phyloP scores from a whole-genome alignment of 208 protist species.

The Strigomonas culicis region DNA sequence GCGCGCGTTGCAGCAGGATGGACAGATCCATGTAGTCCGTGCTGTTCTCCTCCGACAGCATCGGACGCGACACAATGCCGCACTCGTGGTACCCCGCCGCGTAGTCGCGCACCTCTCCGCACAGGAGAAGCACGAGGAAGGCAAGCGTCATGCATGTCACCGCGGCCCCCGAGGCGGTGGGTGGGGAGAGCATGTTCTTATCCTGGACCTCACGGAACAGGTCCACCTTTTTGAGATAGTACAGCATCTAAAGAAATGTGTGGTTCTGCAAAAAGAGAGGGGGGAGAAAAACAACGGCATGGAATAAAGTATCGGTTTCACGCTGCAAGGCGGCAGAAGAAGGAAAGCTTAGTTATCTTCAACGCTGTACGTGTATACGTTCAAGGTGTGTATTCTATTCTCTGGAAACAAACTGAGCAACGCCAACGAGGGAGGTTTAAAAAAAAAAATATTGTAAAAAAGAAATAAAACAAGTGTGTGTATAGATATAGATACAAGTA shows the following conservation, averaged over 20 bases:
- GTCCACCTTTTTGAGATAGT: slow-evolving; percentile 23
- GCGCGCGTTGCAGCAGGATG: neutral
- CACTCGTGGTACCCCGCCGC: slow-evolving; percentile 27
- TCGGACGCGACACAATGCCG: slow-evolving; percentile 20
- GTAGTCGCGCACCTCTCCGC: slow-evolving; percentile 20
- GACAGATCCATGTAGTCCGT: neutral
- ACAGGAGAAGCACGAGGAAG: slow-evolving; percentile 19
- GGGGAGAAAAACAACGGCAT: neutral
- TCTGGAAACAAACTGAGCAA: neutral
- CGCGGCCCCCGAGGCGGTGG: slow-evolving; percentile 21
- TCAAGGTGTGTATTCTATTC: too few relatives aligned
- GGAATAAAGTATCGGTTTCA: neutral
- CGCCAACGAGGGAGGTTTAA: neutral
- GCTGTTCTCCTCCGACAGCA: neutral
- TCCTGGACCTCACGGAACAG: slow-evolving; percentile 42
- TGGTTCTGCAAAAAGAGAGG: neutral
- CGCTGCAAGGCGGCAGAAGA: too few relatives aligned
- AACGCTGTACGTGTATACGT: too few relatives aligned
- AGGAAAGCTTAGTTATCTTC: too few relatives aligned
- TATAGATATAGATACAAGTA: slow-evolving; percentile 3
- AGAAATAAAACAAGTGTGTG: neutral
- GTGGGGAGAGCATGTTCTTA: slow-evolving; percentile 23
- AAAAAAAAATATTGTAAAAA: slow-evolving; percentile 8
- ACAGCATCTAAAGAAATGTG: neutral
- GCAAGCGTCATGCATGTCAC: slow-evolving; percentile 17